phyloP scores from a whole-genome alignment of 805 yeast species.

The Grigorovia yakushimaensis region DNA sequence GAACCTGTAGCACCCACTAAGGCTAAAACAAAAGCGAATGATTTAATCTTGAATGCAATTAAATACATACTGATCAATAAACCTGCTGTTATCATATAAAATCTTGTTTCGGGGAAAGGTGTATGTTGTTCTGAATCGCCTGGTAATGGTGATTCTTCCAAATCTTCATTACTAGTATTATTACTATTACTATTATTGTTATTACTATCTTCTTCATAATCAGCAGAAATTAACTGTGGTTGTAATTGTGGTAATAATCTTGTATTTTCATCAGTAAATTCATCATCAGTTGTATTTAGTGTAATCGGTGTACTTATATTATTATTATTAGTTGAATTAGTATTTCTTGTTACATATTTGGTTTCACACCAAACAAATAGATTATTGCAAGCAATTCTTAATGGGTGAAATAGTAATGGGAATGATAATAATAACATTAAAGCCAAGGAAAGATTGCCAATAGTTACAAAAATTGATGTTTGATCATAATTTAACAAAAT shows the following conservation, averaged over 20 bases:
- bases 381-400: conserved; percentile 64
- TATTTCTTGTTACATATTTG: conserved; percentile 1
- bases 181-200: background rate
- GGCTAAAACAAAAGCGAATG: conserved; percentile 75
- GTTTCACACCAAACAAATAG: conserved; percentile 40
- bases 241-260: background rate
- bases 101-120: conserved; percentile 15
- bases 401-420: conserved; percentile 76
- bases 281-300: conserved; percentile 8
- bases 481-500: conserved; percentile 58
- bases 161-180: background rate
- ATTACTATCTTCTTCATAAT: conserved; percentile 4
- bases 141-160: conserved; percentile 3
- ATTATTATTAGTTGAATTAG: background rate
- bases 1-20: conserved; percentile 92
- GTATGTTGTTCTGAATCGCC: conserved; percentile 11
- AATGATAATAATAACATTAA: conserved; percentile 67
- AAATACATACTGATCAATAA: conserved; percentile 43
- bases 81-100: conserved; percentile 34
- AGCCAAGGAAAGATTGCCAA: conserved; percentile 55
- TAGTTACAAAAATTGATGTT: conserved; percentile 35
- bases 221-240: background rate
- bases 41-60: conserved; percentile 55
- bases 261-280: conserved; percentile 5
- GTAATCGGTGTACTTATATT: conserved; percentile 7